phyloP scores from a whole-genome alignment of 2,329 filamentous ascomycete species.

The Ophioceras dolichostomum region DNA sequence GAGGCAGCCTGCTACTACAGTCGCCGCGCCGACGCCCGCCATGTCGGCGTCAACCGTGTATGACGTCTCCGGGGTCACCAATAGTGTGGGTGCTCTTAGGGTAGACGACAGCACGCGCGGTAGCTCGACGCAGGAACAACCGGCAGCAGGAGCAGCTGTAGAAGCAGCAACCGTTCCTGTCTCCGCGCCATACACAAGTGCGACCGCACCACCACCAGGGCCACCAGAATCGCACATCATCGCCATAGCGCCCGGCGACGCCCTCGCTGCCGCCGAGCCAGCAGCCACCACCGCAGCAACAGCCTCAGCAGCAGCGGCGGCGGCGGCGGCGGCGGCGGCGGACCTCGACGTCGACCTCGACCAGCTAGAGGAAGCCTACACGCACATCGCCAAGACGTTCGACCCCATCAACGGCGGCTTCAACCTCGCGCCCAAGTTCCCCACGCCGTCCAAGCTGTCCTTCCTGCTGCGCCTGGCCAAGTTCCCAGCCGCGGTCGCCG shows the following conservation, averaged over 20 bases:
- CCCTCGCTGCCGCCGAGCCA: neutral
- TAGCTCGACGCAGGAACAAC: too few relatives aligned
- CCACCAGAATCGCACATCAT: too few relatives aligned
- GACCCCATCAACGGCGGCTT: conserved; percentile 75
- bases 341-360: conserved; percentile 75
- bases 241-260: conserved; percentile 2
- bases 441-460: conserved; percentile 72
- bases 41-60: conserved; percentile 2
- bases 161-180: too few relatives aligned
- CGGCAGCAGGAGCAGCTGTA: too few relatives aligned
- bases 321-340: conserved; percentile 3
- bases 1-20: conserved; percentile 14
- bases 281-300: conserved; percentile 9
- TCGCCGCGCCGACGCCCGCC: conserved; percentile 6
- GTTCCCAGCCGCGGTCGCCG: conserved; percentile 60
- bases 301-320: conserved; percentile 18
- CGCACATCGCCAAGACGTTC: conserved; percentile 68
- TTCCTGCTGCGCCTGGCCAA: conserved; percentile 67
- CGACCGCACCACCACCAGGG: conserved; percentile 1
- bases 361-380: conserved; percentile 78
- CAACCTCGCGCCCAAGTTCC: conserved; percentile 71
- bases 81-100: neutral
- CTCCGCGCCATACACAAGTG: conserved; percentile 1
- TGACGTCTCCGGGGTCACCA: neutral
- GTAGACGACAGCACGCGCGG: too few relatives aligned